phyloP scores from a whole-genome alignment of 2,329 filamentous ascomycete species.

The Stachybotrys echinatus region DNA sequence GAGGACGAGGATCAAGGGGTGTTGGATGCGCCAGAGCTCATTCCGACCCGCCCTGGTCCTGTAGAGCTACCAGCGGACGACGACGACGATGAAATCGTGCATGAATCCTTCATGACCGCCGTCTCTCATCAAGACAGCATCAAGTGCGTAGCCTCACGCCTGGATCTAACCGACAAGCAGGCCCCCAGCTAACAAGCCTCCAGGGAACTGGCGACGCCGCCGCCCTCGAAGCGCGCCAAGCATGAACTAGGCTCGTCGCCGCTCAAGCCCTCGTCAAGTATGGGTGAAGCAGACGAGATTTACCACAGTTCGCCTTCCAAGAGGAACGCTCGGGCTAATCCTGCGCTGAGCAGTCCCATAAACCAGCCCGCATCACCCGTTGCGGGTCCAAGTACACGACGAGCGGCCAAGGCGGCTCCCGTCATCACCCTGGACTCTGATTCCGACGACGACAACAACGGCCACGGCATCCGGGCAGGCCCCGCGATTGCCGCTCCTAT shows the following conservation, averaged over 20 bases:
- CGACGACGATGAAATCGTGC: background rate
- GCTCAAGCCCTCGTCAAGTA: slow-evolving; percentile 9
- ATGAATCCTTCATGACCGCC: background rate
- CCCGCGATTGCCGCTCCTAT: background rate
- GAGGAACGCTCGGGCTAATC: slow-evolving; percentile 7
- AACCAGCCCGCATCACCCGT: background rate
- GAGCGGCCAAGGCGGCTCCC: slow-evolving; percentile 3
- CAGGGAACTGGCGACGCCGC: slow-evolving; percentile 29
- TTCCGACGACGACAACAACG: slow-evolving; percentile 17
- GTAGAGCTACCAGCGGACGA: background rate
- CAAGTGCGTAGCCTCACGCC: slow-evolving; percentile 12
- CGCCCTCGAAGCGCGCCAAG: slow-evolving; percentile 32
- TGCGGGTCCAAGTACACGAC: no score
- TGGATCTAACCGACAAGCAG: background rate
- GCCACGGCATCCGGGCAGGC: slow-evolving; percentile 4
- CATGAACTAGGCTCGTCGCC: slow-evolving; percentile 11
- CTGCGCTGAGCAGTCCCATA: slow-evolving; percentile 5
- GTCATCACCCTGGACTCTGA: slow-evolving; percentile 28
- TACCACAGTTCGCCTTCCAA: slow-evolving; percentile 17
- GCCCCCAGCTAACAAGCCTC: background rate
- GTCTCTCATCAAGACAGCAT: slow-evolving; percentile 3
- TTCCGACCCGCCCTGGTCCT: background rate
- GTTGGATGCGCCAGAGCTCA: background rate
- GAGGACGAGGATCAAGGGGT: slow-evolving; percentile 5
- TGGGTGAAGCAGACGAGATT: slow-evolving; percentile 8